Evolutionary conservation across 495 filamentous ascomycete species (phyloP), one percentile per base, ranked within the genome.

Genomic region (Neurospora sp.): DNA sequence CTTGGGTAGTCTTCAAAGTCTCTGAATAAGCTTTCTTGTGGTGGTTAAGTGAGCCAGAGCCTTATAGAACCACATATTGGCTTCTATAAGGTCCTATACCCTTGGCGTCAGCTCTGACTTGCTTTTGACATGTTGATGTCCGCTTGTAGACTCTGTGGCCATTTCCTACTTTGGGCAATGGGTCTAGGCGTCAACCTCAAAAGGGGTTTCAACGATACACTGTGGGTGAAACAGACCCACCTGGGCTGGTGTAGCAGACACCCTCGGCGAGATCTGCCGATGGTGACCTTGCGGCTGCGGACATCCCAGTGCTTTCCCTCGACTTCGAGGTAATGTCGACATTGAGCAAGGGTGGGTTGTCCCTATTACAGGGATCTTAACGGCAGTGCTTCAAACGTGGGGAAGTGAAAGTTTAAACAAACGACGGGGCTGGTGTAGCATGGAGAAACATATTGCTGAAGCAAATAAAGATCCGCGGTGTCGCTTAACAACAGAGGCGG

Each of bases 161-260:
- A 66, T 14, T 35, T 66, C 14, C 54, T 66, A 35, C 14, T 35
- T 62, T 66, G 54, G 14, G 54, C 48, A 66, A 66, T 35, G 54
- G 23, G 27, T 35, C 5, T 62, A 62, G 54, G 27, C 54, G 14
- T 12, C 23, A 23, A 54, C 20, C 46, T 54, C 54, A 42, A 71
- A 70, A 41, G 41, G 38, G 38, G 40, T 62, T 54, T 62, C 27
- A 35, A 62, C 20, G 3, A 54, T 54, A 54, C 3, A 54, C 27
- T 1, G 27, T 66, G 54, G n/a, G 48, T 75, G 77, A 75, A 78
- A 78, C 77, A 69, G 74, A 46, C 72, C 72, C 75, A 72, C 73
- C 38, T 39, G 27, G n/a, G n/a, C 72, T 76, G 74, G 72, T 20
- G 71, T 62, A 18, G 27, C 54, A 62, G 54, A 35, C 14, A 62